Conservation (phyloP, 139 green algal species). For the Closterium sp. region DNA sequence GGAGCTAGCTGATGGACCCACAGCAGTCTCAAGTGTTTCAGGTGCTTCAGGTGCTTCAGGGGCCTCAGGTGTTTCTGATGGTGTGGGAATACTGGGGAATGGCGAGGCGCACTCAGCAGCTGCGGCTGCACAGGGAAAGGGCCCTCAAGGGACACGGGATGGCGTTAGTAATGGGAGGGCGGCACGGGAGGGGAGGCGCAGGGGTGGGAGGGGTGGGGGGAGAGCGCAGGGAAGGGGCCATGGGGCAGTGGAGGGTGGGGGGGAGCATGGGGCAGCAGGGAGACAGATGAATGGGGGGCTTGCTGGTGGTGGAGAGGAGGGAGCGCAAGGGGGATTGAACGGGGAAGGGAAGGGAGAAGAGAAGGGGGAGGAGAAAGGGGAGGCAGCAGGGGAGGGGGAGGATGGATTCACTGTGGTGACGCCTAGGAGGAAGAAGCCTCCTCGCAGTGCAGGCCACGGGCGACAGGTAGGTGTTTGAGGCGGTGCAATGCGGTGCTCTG, state of each 20-base stretch:
- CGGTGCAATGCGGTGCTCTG: neutral
- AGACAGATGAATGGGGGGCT: neutral
- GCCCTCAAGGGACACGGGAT: neutral
- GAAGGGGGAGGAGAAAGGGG: neutral
- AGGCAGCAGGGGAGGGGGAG: neutral
- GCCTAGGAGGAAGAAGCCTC: neutral
- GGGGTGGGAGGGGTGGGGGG: neutral
- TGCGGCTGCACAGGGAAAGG: too few species aligned
- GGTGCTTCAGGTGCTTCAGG: too few species aligned
- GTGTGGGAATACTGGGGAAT: neutral
- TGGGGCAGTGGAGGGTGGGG: neutral
- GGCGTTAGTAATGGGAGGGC: neutral
- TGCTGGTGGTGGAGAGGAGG: too few species aligned
- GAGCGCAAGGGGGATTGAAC: neutral
- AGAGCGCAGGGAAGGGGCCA: neutral
- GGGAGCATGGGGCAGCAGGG: neutral
- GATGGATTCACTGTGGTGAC: neutral
- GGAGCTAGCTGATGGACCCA: neutral
- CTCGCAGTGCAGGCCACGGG: neutral
- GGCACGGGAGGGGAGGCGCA: neutral
- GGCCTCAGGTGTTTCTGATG: neutral
- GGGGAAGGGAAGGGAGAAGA: neutral
- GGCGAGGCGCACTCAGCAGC: neutral
- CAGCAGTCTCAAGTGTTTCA: neutral
- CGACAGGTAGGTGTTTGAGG: neutral